Base-by-base conservation (phyloP, 139 green algal genomes). In the Nannochloris sp. region DNA sequence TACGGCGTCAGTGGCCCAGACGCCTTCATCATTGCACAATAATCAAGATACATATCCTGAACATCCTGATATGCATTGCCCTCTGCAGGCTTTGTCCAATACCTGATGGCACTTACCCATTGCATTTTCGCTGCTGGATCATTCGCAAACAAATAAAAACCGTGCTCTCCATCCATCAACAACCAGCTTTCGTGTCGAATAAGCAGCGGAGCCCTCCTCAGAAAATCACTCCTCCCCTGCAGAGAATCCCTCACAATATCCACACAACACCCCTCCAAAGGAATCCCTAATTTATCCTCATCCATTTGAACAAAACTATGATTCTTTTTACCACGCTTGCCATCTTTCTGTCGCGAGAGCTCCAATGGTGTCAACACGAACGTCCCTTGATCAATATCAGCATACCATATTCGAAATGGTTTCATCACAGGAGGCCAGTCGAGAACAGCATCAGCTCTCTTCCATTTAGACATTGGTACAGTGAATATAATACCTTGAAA, bases 151-250 rank as follows among this genome's bases (percentile, higher is more conserved):
- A 84, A 50, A 44, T 67, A 70, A 49, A 84, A 69, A 31, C 12
- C 51, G 0, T 40, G 64, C 62, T 80, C 67, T 2, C 72, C 69
- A 6, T 72, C 67, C 26, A 85, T 55, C 23, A 88, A 66, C 10
- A 25, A 11, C 30, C 75, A 66, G 23, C 33, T 55, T 16, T 56
- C 57, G 59, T 87, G 80, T 0, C 26, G 59, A 20, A 88, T 56
- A 45, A 83, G 63, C 61, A 88, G 59, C 2, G 81, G 81, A 2
- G 49, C 72, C 30, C 82, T 79, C 2, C 61, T 30, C 16, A 66
- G 53, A 17, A 51, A 63, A 13, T 58, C 46, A 57, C 45, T 64
- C 13, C 68, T 65, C 3, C 71, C 71, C 8, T 57, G 40, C 16
- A 78, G 68, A 33, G 68, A 70, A 17, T 77, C 71, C 1, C 30